Conservation (phyloP, 2,329 filamentous ascomycete species). For the Aspergillus eucalypticola region DNA sequence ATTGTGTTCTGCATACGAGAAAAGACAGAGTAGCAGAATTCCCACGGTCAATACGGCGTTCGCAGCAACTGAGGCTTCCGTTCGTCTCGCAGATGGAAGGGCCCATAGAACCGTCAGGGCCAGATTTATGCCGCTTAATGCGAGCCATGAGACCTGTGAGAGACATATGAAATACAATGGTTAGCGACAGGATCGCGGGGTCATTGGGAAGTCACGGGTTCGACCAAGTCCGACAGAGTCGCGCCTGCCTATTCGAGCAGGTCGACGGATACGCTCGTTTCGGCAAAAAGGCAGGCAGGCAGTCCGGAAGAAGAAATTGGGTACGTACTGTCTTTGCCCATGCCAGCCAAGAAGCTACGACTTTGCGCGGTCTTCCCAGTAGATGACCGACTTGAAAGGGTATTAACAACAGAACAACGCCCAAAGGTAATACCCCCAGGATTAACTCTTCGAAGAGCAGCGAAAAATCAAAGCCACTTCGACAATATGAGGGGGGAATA, state of each 20-base stretch:
- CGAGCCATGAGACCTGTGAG: constrained; percentile 32
- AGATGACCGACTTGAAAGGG: constrained; percentile 41
- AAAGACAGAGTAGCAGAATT: constrained; percentile 34
- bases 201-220: not conserved
- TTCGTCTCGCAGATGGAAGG: constrained; percentile 31
- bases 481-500: constrained; percentile 37
- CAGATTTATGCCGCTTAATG: constrained; percentile 39
- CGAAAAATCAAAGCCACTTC: constrained; percentile 47
- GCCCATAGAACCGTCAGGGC: constrained; percentile 41
- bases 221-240: not conserved
- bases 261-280: not conserved
- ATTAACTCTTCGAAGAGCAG: constrained; percentile 50
- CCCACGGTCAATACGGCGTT: constrained; percentile 34
- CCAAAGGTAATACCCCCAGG: constrained; percentile 39
- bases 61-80: constrained; percentile 37
- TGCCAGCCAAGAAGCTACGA: constrained; percentile 33
- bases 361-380: constrained; percentile 36
- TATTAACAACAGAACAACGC: constrained; percentile 36
- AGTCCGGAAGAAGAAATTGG: not conserved
- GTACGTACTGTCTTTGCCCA: constrained; percentile 39
- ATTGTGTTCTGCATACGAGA: constrained; percentile 52
- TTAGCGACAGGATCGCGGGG: not conserved
- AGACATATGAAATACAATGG: constrained; percentile 7
- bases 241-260: not conserved
- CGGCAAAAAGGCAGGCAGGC: not conserved